Percentiles rank a stretch among this genome's conserved stretches.
These are phyloP conservation scores for Actinomucor elegans DNA, from an alignment of 371 early-diverging fungal species.

Conservation along the genomic window DNA sequence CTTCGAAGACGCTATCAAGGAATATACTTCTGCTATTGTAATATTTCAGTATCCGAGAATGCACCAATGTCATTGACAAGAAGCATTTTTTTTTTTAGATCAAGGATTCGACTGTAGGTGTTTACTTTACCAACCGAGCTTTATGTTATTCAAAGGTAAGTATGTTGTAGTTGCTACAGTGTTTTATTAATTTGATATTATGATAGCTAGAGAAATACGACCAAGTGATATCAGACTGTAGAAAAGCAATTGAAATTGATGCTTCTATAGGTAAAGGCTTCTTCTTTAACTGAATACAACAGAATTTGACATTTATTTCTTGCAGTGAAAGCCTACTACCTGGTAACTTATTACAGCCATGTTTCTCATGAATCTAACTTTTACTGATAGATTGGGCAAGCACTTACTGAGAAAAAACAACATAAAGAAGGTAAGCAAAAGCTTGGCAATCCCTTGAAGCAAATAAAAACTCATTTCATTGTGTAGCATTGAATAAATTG, in stretches of 20 bases:
- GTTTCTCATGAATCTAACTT: not conserved
- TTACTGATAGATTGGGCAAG: slow-evolving; percentile 53
- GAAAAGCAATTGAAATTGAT: slow-evolving; percentile 74
- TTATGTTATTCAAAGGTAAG: slow-evolving; percentile 68
- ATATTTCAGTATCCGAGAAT: not conserved
- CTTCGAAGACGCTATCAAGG: slow-evolving; percentile 68
- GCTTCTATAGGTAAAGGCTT: slow-evolving; percentile 46
- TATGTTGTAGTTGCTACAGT: too few species aligned
- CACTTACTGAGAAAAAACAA: slow-evolving; percentile 49
- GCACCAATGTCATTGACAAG: not conserved
- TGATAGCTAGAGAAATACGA: slow-evolving; percentile 53
- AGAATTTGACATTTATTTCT: not conserved
- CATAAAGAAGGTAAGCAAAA: slow-evolving; percentile 42
- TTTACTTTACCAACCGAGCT: slow-evolving; percentile 82
- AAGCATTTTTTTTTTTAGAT: slow-evolving; percentile 40
- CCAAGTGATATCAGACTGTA: slow-evolving; percentile 65
- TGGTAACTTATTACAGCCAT: slow-evolving; percentile 32
- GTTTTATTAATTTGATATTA: too few species aligned
- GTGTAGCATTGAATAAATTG: slow-evolving; percentile 51
- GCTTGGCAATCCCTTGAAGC: not conserved
- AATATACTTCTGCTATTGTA: slow-evolving; percentile 78
- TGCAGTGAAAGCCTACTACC: slow-evolving; percentile 71
- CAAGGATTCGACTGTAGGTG: slow-evolving; percentile 60
- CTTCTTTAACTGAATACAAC: not conserved
- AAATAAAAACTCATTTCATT: not conserved